Conservation (phyloP, 2,329 filamentous ascomycete genomes). For the Ampelomyces quisqualis region DNA sequence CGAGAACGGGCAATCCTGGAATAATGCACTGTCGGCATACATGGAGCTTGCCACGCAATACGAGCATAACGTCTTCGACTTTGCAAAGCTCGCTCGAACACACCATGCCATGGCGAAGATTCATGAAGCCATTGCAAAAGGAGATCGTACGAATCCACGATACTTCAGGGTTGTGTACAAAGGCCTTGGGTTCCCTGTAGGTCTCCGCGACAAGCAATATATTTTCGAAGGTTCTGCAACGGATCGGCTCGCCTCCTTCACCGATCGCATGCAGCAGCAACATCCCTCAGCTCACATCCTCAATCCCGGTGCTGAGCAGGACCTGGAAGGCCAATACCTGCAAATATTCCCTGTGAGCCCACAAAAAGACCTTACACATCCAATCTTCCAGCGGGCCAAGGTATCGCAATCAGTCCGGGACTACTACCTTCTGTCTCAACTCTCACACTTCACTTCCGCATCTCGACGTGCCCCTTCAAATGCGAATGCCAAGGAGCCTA, state of each 20-base stretch:
- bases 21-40: slow-evolving; percentile 82
- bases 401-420: slow-evolving; percentile 83
- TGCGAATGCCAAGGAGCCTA: slow-evolving; percentile 67
- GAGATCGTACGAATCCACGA: slow-evolving; percentile 73
- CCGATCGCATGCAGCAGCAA: slow-evolving; percentile 87
- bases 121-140: slow-evolving; percentile 83
- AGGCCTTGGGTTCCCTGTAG: slow-evolving; percentile 81
- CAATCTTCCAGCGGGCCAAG: slow-evolving; percentile 83
- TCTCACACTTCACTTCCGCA: slow-evolving; percentile 76
- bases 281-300: slow-evolving; percentile 84
- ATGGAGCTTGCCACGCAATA: slow-evolving; percentile 91
- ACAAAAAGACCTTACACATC: slow-evolving; percentile 78
- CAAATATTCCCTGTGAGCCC: slow-evolving; percentile 78
- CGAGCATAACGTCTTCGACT: slow-evolving; percentile 85
- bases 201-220: slow-evolving; percentile 84
- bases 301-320: slow-evolving; percentile 67
- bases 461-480: slow-evolving; percentile 69
- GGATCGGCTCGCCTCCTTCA: slow-evolving; percentile 78
- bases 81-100: slow-evolving; percentile 83
- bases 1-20: slow-evolving; percentile 93
- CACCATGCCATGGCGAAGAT: slow-evolving; percentile 90
- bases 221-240: slow-evolving; percentile 80
- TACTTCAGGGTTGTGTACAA: slow-evolving; percentile 92
- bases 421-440: slow-evolving; percentile 75
- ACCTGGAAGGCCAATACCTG: slow-evolving; percentile 87